Conservation (phyloP, 441 rosid genomes). For the Geranium incanum region DNA sequence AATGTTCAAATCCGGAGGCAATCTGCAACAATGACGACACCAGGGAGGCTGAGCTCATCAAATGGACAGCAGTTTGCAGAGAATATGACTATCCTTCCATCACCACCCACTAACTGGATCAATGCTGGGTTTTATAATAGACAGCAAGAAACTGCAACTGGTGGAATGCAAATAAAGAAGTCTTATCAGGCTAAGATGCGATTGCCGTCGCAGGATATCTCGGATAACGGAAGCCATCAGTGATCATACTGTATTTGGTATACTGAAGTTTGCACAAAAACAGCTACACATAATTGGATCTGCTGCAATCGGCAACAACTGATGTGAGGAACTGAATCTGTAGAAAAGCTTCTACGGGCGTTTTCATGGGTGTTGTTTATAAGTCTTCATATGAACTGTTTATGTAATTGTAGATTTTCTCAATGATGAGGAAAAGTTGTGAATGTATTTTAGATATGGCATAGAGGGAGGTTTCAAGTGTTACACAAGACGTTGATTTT, state of each 20-base stretch:
- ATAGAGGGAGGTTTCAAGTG: not conserved
- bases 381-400: not conserved
- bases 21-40: slow-evolving; percentile 7
- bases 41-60: slow-evolving; percentile 22
- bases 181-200: slow-evolving; percentile 49
- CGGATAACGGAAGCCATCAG: slow-evolving; percentile 20
- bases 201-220: slow-evolving; percentile 21
- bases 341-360: not conserved
- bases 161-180: slow-evolving; percentile 39
- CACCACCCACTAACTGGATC: slow-evolving; percentile 66
- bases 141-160: slow-evolving; percentile 30
- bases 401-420: not conserved
- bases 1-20: slow-evolving; percentile 29
- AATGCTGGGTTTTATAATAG: slow-evolving; percentile 29
- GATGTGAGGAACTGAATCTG: not conserved
- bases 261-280: not conserved
- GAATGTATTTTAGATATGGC: slow-evolving; percentile 1
- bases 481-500: not conserved
- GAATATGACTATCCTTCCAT: slow-evolving; percentile 38
- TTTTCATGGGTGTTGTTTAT: not conserved
- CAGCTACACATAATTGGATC: not conserved
- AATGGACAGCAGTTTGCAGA: slow-evolving; percentile 31
- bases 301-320: not conserved
- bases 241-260: slow-evolving; percentile 13
- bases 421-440: not conserved